Base-by-base conservation (phyloP, 768 basidiomycete genomes). In the Coprinopsis sp. region DNA sequence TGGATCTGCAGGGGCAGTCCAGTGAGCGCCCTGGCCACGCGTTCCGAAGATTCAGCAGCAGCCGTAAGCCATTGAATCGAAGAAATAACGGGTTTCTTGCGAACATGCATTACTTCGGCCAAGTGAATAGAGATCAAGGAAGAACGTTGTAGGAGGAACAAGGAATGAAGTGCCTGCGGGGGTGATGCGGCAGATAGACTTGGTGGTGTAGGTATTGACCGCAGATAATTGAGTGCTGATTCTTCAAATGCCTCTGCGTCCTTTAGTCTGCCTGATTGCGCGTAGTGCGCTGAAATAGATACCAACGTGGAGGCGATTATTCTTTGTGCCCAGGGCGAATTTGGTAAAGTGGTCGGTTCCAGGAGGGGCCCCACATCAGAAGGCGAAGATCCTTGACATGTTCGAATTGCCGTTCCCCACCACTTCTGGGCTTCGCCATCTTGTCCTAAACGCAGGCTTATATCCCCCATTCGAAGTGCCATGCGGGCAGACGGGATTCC, bases 121-220 rank as follows among this genome's bases (percentile, higher is more conserved):
- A 80, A 76, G 56, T 90, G 87, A 11, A 84, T 69, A 12, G 81
- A 81, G 37, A 90, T 64, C 10, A 90, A 66, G n/a, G 87, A 78
- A 13, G 84, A 78, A 31, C 85, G 82, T 50, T 90, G 87, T 23
- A 86, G 73, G 33, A 89, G 64, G 53, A 77, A 86, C 5, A 86
- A 62, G 1, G 70, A 64, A 58, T 89, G 87, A 30, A 90, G 71
- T 4, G 72, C 68, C 45, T 84, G 76, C 5, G 82, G 74, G 8
- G 79, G 70, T 8, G 84, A 70, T 21, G 72, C 60, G 4, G 71
- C 54, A 3, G 71, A 57, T 4, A 70, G 56, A 5, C 71, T 67
- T 7, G 70, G 63, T 8, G 81, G 73, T 33, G 69, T 63, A n/a
- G 58, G 70, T 43, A 82, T 73, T 27, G 73, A 71, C 37, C 78